Percentiles rank a stretch among this genome's conserved stretches.
Evolutionary conservation across 192 early-diverging fungal genomes (phyloP).

Genomic region (Entomortierella beljakovae): DNA sequence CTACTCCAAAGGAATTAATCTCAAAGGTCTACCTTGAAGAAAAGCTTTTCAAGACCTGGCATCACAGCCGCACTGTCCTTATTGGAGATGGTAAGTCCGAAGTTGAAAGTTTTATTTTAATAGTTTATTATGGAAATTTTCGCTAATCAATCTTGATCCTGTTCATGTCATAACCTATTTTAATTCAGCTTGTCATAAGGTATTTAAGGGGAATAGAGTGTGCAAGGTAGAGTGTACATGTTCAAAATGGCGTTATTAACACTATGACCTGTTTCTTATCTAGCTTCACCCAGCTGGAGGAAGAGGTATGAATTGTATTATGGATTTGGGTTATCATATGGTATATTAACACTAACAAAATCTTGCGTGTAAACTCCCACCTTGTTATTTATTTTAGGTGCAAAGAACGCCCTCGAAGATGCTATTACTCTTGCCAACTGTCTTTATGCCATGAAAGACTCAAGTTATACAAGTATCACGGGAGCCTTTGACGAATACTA

Average conservation of each 20-base stretch:
- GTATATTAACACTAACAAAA: neutral
- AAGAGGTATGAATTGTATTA: too few relatives aligned
- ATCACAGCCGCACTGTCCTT: conserved; percentile 1
- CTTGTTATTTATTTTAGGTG: neutral
- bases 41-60: conserved; percentile 20
- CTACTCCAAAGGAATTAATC: conserved; percentile 9
- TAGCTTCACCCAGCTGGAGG: too few relatives aligned
- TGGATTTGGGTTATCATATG: too few relatives aligned
- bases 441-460: neutral
- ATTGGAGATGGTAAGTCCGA: conserved; percentile 14
- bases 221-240: too few relatives aligned
- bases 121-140: neutral
- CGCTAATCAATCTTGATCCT: neutral
- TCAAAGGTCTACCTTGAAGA: conserved; percentile 23
- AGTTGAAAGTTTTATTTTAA: neutral
- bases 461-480: neutral
- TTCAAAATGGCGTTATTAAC: neutral
- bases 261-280: neutral
- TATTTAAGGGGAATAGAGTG: neutral
- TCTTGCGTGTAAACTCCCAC: neutral
- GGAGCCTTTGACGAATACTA: neutral
- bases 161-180: neutral
- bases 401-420: neutral
- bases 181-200: conserved; percentile 6
- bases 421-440: neutral